Conservation (phyloP, 75 land plant genomes). For the Cupressus sempervirens region DNA sequence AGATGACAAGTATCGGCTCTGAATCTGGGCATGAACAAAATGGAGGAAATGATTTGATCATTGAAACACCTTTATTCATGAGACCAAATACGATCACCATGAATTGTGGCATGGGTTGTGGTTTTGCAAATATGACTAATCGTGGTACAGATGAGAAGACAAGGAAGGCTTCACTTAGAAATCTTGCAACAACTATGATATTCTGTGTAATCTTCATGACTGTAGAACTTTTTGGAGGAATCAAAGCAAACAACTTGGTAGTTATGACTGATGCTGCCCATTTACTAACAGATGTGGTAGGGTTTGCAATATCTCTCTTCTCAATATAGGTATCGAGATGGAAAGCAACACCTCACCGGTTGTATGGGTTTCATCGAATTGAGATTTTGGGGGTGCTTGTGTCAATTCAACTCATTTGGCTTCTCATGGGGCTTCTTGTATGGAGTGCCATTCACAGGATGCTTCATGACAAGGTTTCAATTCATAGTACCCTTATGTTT, state of each 20-base stretch:
- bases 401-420: constrained; percentile 88
- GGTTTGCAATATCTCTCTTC: constrained; percentile 88
- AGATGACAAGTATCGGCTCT: neutral
- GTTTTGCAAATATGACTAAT: constrained; percentile 47
- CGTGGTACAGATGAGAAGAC: constrained; percentile 52
- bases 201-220: constrained; percentile 78
- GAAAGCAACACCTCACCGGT: constrained; percentile 88
- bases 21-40: neutral
- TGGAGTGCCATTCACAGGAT: constrained; percentile 78
- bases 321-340: constrained; percentile 89
- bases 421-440: constrained; percentile 82
- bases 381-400: constrained; percentile 87
- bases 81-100: constrained; percentile 10
- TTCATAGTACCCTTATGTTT: constrained; percentile 82
- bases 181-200: constrained; percentile 63
- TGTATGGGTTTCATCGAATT: constrained; percentile 79
- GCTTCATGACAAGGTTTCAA: constrained; percentile 42
- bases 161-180: constrained; percentile 55
- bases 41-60: neutral
- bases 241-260: constrained; percentile 84
- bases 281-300: constrained; percentile 88
- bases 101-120: constrained; percentile 58
- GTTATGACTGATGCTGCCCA: constrained; percentile 95
- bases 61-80: neutral
- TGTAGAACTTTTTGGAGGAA: constrained; percentile 81